phyloP scores from a whole-genome alignment of 2,329 filamentous ascomycete species.

The Diaporthe destruens region DNA sequence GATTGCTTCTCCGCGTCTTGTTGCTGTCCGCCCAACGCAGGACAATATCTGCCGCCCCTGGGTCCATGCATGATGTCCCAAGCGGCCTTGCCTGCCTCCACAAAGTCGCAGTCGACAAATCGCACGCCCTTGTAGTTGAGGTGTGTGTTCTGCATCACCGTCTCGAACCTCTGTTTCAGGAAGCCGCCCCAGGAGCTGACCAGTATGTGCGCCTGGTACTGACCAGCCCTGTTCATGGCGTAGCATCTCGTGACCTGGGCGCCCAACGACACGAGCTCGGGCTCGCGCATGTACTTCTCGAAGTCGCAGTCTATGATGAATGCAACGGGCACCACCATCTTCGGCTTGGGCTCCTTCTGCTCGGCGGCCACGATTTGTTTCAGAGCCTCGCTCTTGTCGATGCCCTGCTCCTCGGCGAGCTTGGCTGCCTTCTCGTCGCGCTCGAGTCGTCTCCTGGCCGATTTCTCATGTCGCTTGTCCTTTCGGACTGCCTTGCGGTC shows the following conservation, averaged over 20 bases:
- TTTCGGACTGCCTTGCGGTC: conserved; percentile 67
- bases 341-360: conserved; percentile 51
- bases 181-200: conserved; percentile 83
- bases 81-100: conserved; percentile 74
- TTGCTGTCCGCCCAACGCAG: conserved; percentile 69
- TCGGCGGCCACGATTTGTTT: conserved; percentile 46
- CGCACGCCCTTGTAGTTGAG: conserved; percentile 82
- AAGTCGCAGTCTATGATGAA: conserved; percentile 93
- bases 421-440: conserved; percentile 63
- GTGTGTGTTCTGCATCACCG: conserved; percentile 77
- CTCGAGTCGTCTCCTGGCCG: conserved; percentile 63
- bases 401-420: conserved; percentile 54
- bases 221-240: conserved; percentile 82
- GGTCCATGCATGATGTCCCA: conserved; percentile 74
- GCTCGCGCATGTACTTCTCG: conserved; percentile 88
- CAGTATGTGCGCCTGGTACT: conserved; percentile 77
- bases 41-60: conserved; percentile 58
- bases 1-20: conserved; percentile 33
- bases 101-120: conserved; percentile 81
- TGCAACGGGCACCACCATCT: conserved; percentile 76
- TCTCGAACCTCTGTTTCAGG: conserved; percentile 84
- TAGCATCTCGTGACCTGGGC: conserved; percentile 90
- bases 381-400: conserved; percentile 54
- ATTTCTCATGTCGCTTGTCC: conserved; percentile 64
- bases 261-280: conserved; percentile 85